Evolutionary conservation across 106 monocot species (phyloP).

Genomic region (Iris macrosiphon): DNA sequence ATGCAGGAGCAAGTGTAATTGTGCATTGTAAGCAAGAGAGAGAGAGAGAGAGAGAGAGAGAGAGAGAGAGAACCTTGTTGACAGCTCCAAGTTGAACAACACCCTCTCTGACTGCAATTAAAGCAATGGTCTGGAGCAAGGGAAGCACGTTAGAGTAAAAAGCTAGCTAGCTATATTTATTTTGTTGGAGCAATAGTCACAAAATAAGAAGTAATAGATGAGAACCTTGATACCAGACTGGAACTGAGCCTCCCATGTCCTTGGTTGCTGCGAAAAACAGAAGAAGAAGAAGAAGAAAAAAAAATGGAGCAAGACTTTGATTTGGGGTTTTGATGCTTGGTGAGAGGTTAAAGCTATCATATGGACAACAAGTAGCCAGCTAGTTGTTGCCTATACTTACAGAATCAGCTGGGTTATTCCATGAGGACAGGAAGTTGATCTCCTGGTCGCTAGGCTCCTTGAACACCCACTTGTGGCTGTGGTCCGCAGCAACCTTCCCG

Average conservation of each 20-base stretch:
- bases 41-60: conserved; percentile 17
- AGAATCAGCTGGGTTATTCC: conserved; percentile 84
- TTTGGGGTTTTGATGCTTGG: too few species aligned
- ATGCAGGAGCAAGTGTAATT: not conserved
- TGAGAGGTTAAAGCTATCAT: too few species aligned
- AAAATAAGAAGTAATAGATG: not conserved
- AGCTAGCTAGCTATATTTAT: not conserved
- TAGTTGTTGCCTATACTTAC: conserved; percentile 24
- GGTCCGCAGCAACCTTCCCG: conserved; percentile 96
- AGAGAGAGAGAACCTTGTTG: conserved; percentile 62
- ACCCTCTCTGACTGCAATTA: conserved; percentile 94
- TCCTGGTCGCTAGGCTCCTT: conserved; percentile 80
- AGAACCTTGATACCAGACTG: conserved; percentile 92
- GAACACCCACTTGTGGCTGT: conserved; percentile 93
- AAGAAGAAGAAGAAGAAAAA: not conserved
- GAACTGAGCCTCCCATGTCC: conserved; percentile 99
- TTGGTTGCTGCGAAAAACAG: conserved; percentile 67
- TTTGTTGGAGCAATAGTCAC: not conserved
- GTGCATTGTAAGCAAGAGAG: conserved; percentile 1
- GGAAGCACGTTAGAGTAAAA: not conserved
- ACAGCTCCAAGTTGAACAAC: conserved; percentile 88
- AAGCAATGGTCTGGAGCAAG: conserved; percentile 82
- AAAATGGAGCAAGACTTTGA: not conserved
- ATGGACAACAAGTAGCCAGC: too few species aligned
- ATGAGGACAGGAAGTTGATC: conserved; percentile 59